phyloP scores from a whole-genome alignment of 2,329 filamentous ascomycete genomes.

The Diaporthe sp. region DNA sequence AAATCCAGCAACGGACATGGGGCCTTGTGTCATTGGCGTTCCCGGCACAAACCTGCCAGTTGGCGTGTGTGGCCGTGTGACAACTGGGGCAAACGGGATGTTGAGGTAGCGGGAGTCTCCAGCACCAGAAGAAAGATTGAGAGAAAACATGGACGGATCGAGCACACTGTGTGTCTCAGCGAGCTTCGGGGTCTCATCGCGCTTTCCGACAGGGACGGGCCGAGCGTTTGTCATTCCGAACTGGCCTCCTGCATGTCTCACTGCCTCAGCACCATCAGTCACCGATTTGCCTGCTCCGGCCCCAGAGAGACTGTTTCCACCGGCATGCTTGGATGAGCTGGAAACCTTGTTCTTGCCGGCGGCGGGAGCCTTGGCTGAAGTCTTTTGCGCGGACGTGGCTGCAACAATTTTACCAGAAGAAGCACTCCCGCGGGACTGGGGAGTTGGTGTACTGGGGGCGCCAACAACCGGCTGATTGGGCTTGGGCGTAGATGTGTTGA shows the following conservation, averaged over 20 bases:
- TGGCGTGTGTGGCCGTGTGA: neutral
- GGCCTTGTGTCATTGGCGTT: neutral
- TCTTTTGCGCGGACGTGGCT: neutral
- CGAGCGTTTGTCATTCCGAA: neutral
- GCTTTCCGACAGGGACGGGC: neutral
- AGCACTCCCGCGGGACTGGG: neutral
- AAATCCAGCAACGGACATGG: neutral
- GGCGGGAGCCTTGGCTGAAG: neutral
- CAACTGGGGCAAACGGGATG: neutral
- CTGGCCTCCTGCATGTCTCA: neutral
- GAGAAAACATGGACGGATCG: neutral
- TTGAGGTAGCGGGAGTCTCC: neutral
- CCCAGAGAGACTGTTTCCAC: neutral
- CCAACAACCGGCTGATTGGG: neutral
- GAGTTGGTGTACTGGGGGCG: neutral
- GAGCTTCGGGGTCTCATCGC: neutral
- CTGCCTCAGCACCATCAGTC: neutral
- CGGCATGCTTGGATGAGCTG: too few relatives aligned
- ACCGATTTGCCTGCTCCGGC: neutral
- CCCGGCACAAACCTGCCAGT: neutral
- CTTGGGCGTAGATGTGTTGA: neutral
- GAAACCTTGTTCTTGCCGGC: neutral
- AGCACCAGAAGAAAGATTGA: neutral
- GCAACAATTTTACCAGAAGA: neutral
- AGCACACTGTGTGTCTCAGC: too few relatives aligned